These are phyloP conservation scores for Inga leiocalycina DNA, from an alignment of 306 rosid species.

Conservation along the genomic window DNA sequence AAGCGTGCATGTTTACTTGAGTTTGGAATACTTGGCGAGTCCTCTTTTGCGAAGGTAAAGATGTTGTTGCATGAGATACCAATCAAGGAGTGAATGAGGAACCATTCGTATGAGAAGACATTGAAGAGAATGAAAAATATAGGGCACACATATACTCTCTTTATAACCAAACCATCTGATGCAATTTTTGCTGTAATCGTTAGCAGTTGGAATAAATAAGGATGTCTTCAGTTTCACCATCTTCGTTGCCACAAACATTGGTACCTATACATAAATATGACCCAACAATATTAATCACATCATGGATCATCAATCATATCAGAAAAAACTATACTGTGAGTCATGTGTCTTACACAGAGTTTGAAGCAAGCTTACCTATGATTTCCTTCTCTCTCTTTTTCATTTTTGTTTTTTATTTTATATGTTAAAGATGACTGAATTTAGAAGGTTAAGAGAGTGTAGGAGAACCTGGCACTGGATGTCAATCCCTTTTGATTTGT, in stretches of 20 bases:
- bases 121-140: slow-evolving; percentile 58
- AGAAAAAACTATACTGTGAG: neutral
- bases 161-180: slow-evolving; percentile 42
- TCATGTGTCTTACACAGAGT: neutral
- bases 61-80: slow-evolving; percentile 24
- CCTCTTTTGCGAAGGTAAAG: slow-evolving; percentile 33
- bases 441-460: neutral
- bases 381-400: no score
- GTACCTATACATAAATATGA: slow-evolving; percentile 45
- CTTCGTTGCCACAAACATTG: slow-evolving; percentile 70
- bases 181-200: slow-evolving; percentile 36
- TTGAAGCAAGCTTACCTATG: neutral
- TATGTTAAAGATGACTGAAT: neutral
- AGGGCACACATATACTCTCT: slow-evolving; percentile 61
- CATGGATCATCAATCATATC: neutral
- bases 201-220: slow-evolving; percentile 60
- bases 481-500: slow-evolving; percentile 62
- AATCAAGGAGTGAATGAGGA: slow-evolving; percentile 37
- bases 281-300: neutral
- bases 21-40: slow-evolving; percentile 24
- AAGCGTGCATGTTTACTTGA: neutral
- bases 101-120: slow-evolving; percentile 33
- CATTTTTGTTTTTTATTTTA: no score
- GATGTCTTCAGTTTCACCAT: slow-evolving; percentile 53
- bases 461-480: slow-evolving; percentile 66